Evolutionary conservation across 345 rosid genomes (phyloP).

Genomic region (Eucalyptus victrix): DNA sequence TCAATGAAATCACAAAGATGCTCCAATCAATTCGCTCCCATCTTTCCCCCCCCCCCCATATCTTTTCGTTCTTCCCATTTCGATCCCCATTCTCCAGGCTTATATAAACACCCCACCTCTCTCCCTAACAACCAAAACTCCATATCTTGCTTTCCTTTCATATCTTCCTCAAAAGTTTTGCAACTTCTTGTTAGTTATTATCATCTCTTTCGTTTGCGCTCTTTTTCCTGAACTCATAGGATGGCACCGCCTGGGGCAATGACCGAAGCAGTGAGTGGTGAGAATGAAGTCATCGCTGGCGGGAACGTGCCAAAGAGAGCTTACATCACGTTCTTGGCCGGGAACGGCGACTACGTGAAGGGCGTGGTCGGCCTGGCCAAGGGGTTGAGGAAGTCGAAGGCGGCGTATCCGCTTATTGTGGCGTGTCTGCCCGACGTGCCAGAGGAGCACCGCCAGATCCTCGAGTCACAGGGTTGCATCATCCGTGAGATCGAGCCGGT

Average conservation of each 20-base stretch:
- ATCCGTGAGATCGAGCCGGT: conserved; percentile 73
- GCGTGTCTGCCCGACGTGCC: conserved; percentile 82
- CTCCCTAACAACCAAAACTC: background rate
- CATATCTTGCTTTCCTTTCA: background rate
- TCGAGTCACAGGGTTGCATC: conserved; percentile 62
- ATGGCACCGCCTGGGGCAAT: background rate
- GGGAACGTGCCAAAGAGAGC: conserved; percentile 8
- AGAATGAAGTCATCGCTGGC: background rate
- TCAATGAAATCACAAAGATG: background rate
- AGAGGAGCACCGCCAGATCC: conserved; percentile 54
- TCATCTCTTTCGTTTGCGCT: background rate
- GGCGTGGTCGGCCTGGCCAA: conserved; percentile 83
- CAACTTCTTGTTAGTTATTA: background rate
- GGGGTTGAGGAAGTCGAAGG: conserved; percentile 53
- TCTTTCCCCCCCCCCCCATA: background rate
- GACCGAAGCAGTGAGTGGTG: background rate
- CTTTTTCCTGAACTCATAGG: background rate
- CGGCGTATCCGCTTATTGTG: conserved; percentile 58
- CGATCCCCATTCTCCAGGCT: background rate
- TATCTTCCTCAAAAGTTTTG: background rate
- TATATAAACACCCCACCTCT: background rate
- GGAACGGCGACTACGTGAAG: conserved; percentile 67
- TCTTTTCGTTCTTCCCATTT: background rate
- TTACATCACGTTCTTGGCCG: conserved; percentile 76
- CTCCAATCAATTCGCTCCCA: background rate